Evolutionary conservation across 805 yeast genomes (phyloP), one percentile per base, ranked within the genome.

Genomic region (Yamadazyma akitaensis): DNA sequence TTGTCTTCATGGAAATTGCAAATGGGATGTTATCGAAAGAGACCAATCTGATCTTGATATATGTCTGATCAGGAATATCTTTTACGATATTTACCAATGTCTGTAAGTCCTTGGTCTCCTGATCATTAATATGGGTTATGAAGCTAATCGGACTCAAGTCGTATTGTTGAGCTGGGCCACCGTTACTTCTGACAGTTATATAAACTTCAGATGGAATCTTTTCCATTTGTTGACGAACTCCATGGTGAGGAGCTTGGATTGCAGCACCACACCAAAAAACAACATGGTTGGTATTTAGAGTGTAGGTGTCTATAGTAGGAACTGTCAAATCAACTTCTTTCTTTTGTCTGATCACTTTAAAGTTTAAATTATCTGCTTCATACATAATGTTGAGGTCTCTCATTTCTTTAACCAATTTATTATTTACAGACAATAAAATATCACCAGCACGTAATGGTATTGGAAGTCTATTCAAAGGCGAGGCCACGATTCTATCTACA

Each of bases 231-330:
- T 90, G 96, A 51, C 91, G 80, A 14, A 90, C 96, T 8, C 94
- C 92, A 59, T 86, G 95, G 63, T 89, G 97, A n/a, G 97, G 96
- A 33, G 81, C 77, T 60, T 91, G 97, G 30, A 91, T 64, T 5
- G 85, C 67, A 34, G 90, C 84, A 18, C 97, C 97, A 43, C 90
- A 80, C 94, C 96, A 91, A 41, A 78, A 73, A 8, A 87, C 83
- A 34, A 88, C 69, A 46, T 84, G 82, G 33, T 79, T 76, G 1
- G 96, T 88, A 46, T 75, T 70, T 39, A 81, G 67, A 34, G 75
- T 73, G 25, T 73, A 69, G 3, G 90, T 76, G 17, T 79, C 77
- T 2, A 80, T 77, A 3, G 95, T 82, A 10, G 85, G 82, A 9
- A 87, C 89, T 16, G 61, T 64, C 18, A 90, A 54, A 40, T 79